Evolutionary conservation across 169 alveolate species (phyloP).

Genomic region (Besnoitia besnoiti): DNA sequence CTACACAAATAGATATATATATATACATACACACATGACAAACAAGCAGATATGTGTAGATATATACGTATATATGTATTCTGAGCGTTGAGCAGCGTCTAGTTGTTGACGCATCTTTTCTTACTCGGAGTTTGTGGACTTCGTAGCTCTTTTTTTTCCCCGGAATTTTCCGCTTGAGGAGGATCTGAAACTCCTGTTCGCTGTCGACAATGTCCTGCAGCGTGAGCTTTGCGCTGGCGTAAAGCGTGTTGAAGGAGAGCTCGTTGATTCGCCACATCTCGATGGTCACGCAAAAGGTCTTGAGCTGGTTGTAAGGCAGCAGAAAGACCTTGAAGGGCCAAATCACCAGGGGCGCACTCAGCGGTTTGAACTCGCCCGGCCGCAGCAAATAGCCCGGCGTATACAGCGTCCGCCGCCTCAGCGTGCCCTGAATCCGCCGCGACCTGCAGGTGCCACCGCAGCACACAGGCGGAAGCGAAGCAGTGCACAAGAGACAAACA

Average conservation of each 20-base stretch:
- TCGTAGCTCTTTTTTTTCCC: slow-evolving; percentile 74
- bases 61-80: neutral
- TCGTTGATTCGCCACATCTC: slow-evolving; percentile 74
- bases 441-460: no score
- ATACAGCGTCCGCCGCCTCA: slow-evolving; percentile 51
- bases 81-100: no score
- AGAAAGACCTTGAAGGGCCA: slow-evolving; percentile 65
- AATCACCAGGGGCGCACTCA: slow-evolving; percentile 61
- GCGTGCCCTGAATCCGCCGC: slow-evolving; percentile 42
- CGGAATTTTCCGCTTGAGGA: slow-evolving; percentile 70
- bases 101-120: no score
- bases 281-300: slow-evolving; percentile 72
- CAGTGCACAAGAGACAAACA: neutral
- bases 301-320: slow-evolving; percentile 73
- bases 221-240: slow-evolving; percentile 72
- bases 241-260: slow-evolving; percentile 72
- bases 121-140: slow-evolving; percentile 75
- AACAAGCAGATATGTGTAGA: no score
- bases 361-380: slow-evolving; percentile 51
- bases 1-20: no score
- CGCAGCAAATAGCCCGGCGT: slow-evolving; percentile 67
- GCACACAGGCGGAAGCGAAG: neutral
- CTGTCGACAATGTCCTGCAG: slow-evolving; percentile 72
- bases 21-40: no score
- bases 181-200: slow-evolving; percentile 74